Evolutionary conservation across 2,329 filamentous ascomycete species (phyloP), one percentile per base, ranked within the genome.

Genomic region (Ceratocystis alfenasii): DNA sequence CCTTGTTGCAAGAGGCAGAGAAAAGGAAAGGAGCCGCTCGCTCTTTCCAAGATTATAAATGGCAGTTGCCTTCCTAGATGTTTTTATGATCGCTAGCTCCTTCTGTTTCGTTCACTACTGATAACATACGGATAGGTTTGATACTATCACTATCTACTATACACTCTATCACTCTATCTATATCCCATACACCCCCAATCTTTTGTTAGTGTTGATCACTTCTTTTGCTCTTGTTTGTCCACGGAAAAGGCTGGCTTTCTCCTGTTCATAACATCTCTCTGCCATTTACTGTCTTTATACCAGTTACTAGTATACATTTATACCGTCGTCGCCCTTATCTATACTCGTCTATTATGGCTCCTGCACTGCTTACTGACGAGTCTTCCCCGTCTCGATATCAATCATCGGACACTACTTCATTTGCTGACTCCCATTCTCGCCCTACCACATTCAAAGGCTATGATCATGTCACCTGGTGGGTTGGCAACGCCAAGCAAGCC

Each of bases 401-500:
- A 20, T 25, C 57, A 25, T 22, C 57, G 12, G 50, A 57, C 22
- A 25, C 33, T 71, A 79, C 79, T 20, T 83, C 83, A 71, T 82
- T 79, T 71, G 79, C 81, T 68, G 78, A 83, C 60, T 79, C 82
- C 71, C 77, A 80, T 71, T 71, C 77, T 71, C 68, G 76, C 75
- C 33, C 60, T n/a, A 30, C 59, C 71, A 82, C 80, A 73, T 92
- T 95, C 78, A 83, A 84, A 68, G 91, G 90, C 73, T 96, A 96
- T 75, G 90, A 96, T 77, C 89, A 96, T 76, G 84, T 96, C 66
- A 92, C 90, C 70, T 96, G 92, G 92, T 96, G 90, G 79, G 93
- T 96, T 36, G 91, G 92, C 74, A 97, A 97, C 74, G 92, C 93
- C 71, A 96, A 96, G 78, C 92, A 96, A 79, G 90, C 91, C 2